Evolutionary conservation across 352 stramenopile species (phyloP).

Genomic region (Pythium folliculosum): DNA sequence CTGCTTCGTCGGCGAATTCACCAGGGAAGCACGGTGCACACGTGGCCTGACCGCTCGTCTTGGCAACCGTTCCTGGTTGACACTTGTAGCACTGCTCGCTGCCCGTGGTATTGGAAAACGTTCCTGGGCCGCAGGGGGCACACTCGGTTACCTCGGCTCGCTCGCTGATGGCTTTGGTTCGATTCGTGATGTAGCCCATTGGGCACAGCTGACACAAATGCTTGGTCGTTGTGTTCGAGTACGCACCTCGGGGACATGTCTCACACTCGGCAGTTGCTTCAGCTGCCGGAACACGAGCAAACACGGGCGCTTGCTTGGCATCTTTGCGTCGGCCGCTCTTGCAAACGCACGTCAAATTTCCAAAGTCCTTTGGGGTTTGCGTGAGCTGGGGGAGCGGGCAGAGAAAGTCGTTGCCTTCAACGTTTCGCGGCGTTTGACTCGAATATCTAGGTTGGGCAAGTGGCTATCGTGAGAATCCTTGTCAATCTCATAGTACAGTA

Average conservation of each 20-base stretch:
- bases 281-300: conserved; percentile 5
- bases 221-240: conserved; percentile 49
- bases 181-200: conserved; percentile 26
- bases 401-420: conserved; percentile 32
- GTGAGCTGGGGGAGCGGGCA: conserved; percentile 26
- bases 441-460: neutral
- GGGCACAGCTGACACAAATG: conserved; percentile 47
- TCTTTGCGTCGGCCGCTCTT: conserved; percentile 12
- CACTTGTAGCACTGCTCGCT: conserved; percentile 35
- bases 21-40: conserved; percentile 49
- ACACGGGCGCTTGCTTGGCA: neutral
- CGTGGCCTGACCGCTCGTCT: conserved; percentile 26
- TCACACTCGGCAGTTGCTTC: conserved; percentile 27
- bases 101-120: conserved; percentile 40
- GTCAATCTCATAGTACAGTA: neutral
- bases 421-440: conserved; percentile 4
- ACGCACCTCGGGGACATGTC: conserved; percentile 40
- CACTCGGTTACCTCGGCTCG: conserved; percentile 29
- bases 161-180: neutral
- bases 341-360: conserved; percentile 23
- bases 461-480: neutral
- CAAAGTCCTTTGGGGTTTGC: neutral
- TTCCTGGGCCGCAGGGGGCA: conserved; percentile 43
- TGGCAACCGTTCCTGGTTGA: conserved; percentile 34
- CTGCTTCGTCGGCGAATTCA: conserved; percentile 33